These are phyloP conservation scores for Avena insularis DNA, from an alignment of 176 grass and related monocot genomes.

Conservation along the genomic window DNA sequence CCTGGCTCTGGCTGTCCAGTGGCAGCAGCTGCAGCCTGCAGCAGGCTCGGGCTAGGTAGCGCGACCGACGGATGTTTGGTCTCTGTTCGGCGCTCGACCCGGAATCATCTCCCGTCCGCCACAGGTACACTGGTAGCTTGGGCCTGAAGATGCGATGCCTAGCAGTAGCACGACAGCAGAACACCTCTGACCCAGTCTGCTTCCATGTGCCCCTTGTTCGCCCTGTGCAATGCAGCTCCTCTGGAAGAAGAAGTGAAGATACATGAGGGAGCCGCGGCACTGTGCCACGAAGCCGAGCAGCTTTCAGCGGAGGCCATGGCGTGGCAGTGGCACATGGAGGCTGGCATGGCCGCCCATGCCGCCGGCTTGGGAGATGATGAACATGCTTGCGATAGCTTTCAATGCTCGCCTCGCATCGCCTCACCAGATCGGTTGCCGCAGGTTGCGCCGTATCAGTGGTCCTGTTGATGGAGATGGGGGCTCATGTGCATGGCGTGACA, in stretches of 20 bases:
- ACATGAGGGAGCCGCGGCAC: neutral
- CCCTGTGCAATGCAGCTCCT: neutral
- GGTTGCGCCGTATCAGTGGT: slow-evolving; percentile 24
- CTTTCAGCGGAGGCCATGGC: neutral
- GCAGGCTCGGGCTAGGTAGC: neutral
- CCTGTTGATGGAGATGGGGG: slow-evolving; percentile 35
- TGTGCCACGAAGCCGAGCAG: slow-evolving; percentile 1
- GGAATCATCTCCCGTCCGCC: neutral
- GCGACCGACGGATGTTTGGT: neutral
- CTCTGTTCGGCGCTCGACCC: neutral
- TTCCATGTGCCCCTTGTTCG: neutral
- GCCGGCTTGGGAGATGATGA: neutral
- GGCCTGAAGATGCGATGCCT: neutral
- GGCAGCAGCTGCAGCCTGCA: neutral
- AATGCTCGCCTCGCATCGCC: slow-evolving; percentile 15
- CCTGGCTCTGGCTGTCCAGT: neutral
- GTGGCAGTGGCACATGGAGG: slow-evolving; percentile 40
- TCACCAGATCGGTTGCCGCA: neutral
- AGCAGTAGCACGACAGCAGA: neutral
- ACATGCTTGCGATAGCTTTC: neutral
- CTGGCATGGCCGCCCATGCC: slow-evolving; percentile 38
- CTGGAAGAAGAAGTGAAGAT: slow-evolving; percentile 8
- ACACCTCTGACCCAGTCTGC: neutral
- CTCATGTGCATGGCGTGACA: slow-evolving; percentile 49
- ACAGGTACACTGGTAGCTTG: slow-evolving; percentile 1